Conservation (phyloP, 441 rosid species). For the Adansonia rubrostipa region DNA sequence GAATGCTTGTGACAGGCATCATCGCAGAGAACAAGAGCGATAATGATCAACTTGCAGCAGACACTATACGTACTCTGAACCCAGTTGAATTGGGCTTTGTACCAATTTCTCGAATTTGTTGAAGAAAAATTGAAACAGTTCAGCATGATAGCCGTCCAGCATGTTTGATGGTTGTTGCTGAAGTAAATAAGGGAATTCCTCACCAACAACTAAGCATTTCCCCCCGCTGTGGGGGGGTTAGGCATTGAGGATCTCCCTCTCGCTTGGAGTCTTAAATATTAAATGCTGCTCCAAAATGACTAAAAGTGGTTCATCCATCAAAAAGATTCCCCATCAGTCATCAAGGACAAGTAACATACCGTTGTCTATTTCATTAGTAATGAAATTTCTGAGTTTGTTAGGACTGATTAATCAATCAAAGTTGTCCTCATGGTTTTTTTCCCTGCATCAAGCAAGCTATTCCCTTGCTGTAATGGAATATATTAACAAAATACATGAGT, state of each 20-base stretch:
- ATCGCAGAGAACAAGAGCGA: slow-evolving; percentile 52
- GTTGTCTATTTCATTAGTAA: background rate
- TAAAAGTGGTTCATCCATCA: background rate
- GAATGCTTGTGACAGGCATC: slow-evolving; percentile 55
- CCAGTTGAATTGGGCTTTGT: slow-evolving; percentile 67
- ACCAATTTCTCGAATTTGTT: slow-evolving; percentile 79
- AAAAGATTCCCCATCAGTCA: background rate
- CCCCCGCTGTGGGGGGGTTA: background rate
- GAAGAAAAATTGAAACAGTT: slow-evolving; percentile 56
- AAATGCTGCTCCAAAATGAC: background rate
- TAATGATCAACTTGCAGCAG: slow-evolving; percentile 39
- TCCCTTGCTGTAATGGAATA: background rate
- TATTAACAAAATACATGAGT: background rate
- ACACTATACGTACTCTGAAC: slow-evolving; percentile 47
- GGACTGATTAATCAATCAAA: background rate
- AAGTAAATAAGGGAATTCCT: background rate
- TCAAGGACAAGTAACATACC: background rate
- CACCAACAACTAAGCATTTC: background rate
- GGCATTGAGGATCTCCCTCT: background rate
- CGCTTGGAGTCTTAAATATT: background rate
- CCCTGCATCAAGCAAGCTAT: background rate
- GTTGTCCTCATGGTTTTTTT: background rate
- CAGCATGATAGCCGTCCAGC: background rate
- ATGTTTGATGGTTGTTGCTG: background rate
- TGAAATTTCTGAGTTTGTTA: background rate